A percentile compares a stretch with the other conserved stretches of the same genome.
phyloP scores from a whole-genome alignment of 495 filamentous ascomycete species.

The Aspergillus taichungensis region DNA sequence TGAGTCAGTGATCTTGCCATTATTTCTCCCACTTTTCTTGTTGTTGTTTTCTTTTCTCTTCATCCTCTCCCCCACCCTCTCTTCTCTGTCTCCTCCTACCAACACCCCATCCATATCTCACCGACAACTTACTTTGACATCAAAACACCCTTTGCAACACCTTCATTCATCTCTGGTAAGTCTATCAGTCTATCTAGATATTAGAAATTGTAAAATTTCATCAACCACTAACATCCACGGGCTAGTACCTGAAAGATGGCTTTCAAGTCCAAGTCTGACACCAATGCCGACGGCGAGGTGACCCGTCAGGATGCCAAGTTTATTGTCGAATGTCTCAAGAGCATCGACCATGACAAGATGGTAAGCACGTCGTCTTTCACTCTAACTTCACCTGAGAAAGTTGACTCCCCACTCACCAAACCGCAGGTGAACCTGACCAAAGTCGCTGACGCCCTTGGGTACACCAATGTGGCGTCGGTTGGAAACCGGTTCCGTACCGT shows the following conservation, averaged over 20 bases:
- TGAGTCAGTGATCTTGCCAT: too few relatives aligned
- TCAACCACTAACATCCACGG: background rate
- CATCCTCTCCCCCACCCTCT: background rate
- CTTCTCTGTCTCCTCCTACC: too few relatives aligned
- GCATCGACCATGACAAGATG: slow-evolving; percentile 5
- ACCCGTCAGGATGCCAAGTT: slow-evolving; percentile 8
- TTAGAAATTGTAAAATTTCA: background rate
- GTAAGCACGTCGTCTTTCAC: background rate
- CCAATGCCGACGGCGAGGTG: background rate
- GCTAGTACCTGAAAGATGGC: background rate
- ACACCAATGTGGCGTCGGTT: slow-evolving; percentile 23
- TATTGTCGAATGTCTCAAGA: slow-evolving; percentile 10
- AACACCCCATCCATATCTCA: background rate
- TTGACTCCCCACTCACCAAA: background rate
- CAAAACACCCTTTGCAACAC: background rate
- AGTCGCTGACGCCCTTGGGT: slow-evolving; percentile 18
- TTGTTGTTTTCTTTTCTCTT: background rate
- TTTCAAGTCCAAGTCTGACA: background rate
- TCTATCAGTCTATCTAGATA: too few relatives aligned
- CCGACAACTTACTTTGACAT: background rate
- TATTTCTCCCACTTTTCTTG: background rate
- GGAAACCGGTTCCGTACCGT: slow-evolving; percentile 22
- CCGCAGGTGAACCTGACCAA: slow-evolving; percentile 18
- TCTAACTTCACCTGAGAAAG: too few relatives aligned
- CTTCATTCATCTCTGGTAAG: background rate